Evolutionary conservation across 768 basidiomycete genomes (phyloP), one percentile per base, ranked within the genome.

Genomic region (Hericium rajendrae): DNA sequence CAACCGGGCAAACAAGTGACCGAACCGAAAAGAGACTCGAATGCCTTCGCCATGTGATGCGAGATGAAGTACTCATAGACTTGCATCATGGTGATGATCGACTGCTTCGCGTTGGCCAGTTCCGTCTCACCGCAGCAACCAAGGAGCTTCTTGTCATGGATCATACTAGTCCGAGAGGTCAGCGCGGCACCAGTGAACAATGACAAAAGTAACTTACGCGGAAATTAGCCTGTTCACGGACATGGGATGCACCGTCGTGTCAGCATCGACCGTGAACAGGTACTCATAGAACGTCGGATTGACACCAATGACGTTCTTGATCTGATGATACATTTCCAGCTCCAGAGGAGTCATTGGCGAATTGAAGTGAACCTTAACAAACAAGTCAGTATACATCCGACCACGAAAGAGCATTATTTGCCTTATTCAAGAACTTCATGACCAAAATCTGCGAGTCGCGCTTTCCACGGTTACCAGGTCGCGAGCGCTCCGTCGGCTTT

Each of bases 31-130:
- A 98, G 78, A 64, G 82, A 85, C 73, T 98, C 97, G 72, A 99
- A 98, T 1, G 95, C 92, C 71, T 99, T 99, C 52, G 97, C 92
- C 79, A 99, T 85, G 72, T 98, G 93, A 73, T 99, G 97, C 0
- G 94, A 97, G 65, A 99, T 93, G 76, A 92, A 99, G 79, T 98
- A 97, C 68, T 97, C 95, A 76, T 97, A 98, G 37, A 97, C 95
- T 77, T 97, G 94, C 87, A 94, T 91, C 94, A 97, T 97, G 9
- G 94, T 97, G 61, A 94, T 86, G 66, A 94, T 78, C 1, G 94
- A 97, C 70, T 94, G 89, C 70, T 97, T 95, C 16, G 94, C 83
- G 64, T 99, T 98, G 37, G 94, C 78, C 56, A 99, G 75, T 61
- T 86, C 80, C 0, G 95, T 99, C 72, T 99, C 97, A 62, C 97